Base-by-base conservation (phyloP, 1,284 basidiomycete genomes). In the Trichosporon sp. region DNA sequence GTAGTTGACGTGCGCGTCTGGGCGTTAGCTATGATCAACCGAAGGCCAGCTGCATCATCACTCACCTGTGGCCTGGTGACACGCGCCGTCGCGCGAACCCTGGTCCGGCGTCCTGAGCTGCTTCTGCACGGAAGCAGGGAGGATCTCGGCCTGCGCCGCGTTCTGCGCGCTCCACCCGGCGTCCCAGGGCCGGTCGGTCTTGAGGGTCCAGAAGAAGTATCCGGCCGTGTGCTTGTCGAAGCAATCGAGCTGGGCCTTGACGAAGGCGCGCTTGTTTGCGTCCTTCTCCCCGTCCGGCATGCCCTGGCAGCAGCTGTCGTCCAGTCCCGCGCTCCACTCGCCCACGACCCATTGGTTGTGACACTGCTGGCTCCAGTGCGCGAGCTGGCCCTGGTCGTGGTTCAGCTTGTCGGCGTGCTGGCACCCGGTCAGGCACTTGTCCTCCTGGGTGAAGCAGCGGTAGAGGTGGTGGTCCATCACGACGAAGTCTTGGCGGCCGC, bases 121-220 rank as follows among this genome's bases (percentile, higher is more conserved):
- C 73, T 76, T 63, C 71, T 87, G 87, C n/a, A 88, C 81, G 70
- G 79, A 86, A 0, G 75, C 37, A 0, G 90, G 91, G 73, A 91
- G 87, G 14, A 91, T 88, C 8, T 90, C 89, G 1, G 86, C 86
- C 59, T 87, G 87, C 0, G 90, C 87, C 0, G 91, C 91, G 79
- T 93, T 90, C 73, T 88, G 86, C 46, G 92, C 88, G 61, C 89
- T 89, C 92, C 93, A 95, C 0, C 92, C 92, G 1, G 87, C 87
- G 80, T 94, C 92, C 74, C 90, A 89, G 2, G 80, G 82, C 6
- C 86, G 83, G 69, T 90, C 88, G 81, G 94, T 93, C 86, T 91
- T 93, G 80, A 90, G 91, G 54, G 92, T 94, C 94, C 93, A 96
- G 83, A 91, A 95, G 84, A 90, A 95, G 88, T 89, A 92, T 2